phyloP scores from a whole-genome alignment of 2,329 filamentous ascomycete genomes.

The Neonectria magnoliae region DNA sequence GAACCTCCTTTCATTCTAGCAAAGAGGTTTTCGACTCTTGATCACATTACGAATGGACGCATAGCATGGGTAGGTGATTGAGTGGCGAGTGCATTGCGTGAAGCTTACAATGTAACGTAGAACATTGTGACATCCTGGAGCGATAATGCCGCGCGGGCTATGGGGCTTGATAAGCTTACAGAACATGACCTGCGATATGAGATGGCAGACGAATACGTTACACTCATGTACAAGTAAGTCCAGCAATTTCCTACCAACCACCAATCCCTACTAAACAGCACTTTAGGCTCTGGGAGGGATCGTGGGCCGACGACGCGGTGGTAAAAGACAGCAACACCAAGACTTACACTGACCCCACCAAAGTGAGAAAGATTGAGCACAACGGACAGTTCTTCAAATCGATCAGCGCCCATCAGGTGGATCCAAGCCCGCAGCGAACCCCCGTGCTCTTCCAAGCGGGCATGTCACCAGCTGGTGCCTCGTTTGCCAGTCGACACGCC shows the following conservation, averaged over 20 bases:
- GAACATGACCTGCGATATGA: conserved; percentile 12
- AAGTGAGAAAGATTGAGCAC: conserved; percentile 68
- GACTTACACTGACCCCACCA: conserved; percentile 51
- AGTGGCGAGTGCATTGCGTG: too few species aligned
- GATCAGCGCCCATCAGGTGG: background rate
- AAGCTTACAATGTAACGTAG: too few species aligned
- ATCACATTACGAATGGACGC: conserved; percentile 8
- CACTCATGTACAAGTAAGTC: conserved; percentile 1
- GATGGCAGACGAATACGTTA: conserved; percentile 6
- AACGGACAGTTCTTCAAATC: conserved; percentile 60
- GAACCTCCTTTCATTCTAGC: conserved; percentile 11
- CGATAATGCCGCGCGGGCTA: conserved; percentile 8
- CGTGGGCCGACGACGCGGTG: conserved; percentile 13
- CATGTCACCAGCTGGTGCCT: too few species aligned
- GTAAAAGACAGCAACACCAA: conserved; percentile 55
- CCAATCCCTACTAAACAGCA: background rate
- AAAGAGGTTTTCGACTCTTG: conserved; percentile 11
- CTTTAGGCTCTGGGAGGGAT: conserved; percentile 20
- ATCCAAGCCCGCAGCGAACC: conserved; percentile 15
- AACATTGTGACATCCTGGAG: conserved; percentile 17
- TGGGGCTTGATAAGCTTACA: conserved; percentile 6
- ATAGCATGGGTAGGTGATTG: conserved; percentile 1
- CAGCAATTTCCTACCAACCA: too few species aligned
- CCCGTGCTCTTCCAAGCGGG: too few species aligned
- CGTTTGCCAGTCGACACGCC: too few species aligned